A percentile compares a stretch with the other conserved stretches of the same genome.
phyloP scores from a whole-genome alignment of 805 yeast species.

The Candida pini region DNA sequence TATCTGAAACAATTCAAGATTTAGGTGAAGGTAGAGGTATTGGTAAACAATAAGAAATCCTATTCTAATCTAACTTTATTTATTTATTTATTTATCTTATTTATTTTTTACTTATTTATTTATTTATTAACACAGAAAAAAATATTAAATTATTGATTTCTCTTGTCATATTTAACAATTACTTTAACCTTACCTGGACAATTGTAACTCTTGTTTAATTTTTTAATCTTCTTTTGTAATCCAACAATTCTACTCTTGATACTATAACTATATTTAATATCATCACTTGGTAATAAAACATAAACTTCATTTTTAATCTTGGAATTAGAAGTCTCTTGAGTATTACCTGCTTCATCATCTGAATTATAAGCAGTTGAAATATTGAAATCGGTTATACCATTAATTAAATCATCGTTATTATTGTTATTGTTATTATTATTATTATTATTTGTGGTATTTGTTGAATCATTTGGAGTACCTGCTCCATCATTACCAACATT shows the following conservation, averaged over 20 bases:
- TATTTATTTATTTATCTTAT: constrained; percentile 1
- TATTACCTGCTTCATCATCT: constrained; percentile 15
- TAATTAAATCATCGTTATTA: background rate
- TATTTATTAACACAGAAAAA: constrained; percentile 4
- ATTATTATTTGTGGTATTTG: background rate
- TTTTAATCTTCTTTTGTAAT: constrained; percentile 55
- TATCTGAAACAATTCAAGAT: constrained; percentile 71
- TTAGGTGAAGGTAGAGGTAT: constrained; percentile 67
- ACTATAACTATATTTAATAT: constrained; percentile 52
- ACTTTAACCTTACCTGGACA: constrained; percentile 47
- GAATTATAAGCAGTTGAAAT: constrained; percentile 12
- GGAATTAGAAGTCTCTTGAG: constrained; percentile 31
- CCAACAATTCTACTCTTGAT: constrained; percentile 54
- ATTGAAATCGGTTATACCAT: background rate
- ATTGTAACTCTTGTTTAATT: constrained; percentile 39
- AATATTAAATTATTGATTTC: background rate
- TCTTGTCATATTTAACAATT: constrained; percentile 37
- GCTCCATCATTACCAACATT: constrained; percentile 7
- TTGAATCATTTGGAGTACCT: constrained; percentile 5
- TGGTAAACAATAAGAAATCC: constrained; percentile 25
- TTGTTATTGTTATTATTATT: background rate
- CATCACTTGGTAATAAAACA: constrained; percentile 40
- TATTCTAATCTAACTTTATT: background rate
- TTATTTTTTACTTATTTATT: constrained; percentile 2
- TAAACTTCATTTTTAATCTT: constrained; percentile 23